These are phyloP conservation scores for Didymella pomorum DNA, from an alignment of 2,329 filamentous ascomycete species.

Conservation along the genomic window DNA sequence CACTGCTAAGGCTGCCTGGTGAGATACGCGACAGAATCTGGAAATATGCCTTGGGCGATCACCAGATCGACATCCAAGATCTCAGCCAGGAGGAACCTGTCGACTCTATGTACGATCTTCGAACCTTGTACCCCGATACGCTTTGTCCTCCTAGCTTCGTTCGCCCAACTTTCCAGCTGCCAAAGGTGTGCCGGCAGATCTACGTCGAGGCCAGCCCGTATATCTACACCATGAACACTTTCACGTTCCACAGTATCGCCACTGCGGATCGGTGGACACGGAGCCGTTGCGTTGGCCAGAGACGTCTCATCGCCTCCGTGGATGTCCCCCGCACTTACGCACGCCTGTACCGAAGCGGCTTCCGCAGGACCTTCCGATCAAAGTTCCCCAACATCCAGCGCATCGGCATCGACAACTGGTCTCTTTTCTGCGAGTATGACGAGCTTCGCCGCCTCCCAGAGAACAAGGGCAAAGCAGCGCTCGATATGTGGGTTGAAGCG, in stretches of 20 bases:
- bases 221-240: conserved; percentile 7
- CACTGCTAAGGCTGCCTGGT: conserved; percentile 25
- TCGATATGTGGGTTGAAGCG: neutral
- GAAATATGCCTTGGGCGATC: conserved; percentile 16
- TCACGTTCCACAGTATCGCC: conserved; percentile 5
- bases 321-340: conserved; percentile 22
- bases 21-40: conserved; percentile 29
- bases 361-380: conserved; percentile 12
- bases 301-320: conserved; percentile 19
- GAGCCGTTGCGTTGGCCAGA: conserved; percentile 17
- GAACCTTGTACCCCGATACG: neutral
- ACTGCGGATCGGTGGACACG: conserved; percentile 22
- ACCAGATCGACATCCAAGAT: conserved; percentile 10
- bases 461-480: neutral
- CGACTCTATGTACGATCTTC: neutral
- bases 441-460: neutral
- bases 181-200: conserved; percentile 18
- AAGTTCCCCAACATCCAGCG: conserved; percentile 24
- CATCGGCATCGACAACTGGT: conserved; percentile 18
- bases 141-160: neutral
- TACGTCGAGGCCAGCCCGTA: conserved; percentile 20
- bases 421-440: conserved; percentile 6
- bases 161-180: conserved; percentile 9
- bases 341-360: conserved; percentile 11
- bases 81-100: neutral